These are phyloP conservation scores for Daldinia bambusicola DNA, from an alignment of 495 filamentous ascomycete species.

Conservation along the genomic window DNA sequence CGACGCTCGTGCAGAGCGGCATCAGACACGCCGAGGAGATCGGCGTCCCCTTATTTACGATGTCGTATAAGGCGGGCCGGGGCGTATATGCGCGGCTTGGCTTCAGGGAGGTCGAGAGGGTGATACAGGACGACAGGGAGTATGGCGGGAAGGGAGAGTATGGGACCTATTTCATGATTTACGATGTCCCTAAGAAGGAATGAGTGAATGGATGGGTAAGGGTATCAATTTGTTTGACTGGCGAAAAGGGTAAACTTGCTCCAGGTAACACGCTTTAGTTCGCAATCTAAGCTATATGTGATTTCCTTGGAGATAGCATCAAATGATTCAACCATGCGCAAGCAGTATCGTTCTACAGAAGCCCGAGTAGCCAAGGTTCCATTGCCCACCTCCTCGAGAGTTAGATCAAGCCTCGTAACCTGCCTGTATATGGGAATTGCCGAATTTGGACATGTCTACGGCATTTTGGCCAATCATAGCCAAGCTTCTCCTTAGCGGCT, in stretches of 20 bases:
- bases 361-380: background rate
- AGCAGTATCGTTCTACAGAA: background rate
- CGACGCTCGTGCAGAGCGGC: background rate
- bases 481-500: slow-evolving; percentile 15
- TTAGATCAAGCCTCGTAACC: background rate
- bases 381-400: background rate
- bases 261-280: too few relatives aligned
- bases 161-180: background rate
- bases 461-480: slow-evolving; percentile 31
- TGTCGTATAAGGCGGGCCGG: background rate
- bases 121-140: background rate
- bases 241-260: background rate
- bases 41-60: background rate
- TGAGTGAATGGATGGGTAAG: background rate
- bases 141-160: background rate
- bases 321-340: too few relatives aligned
- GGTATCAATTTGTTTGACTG: background rate
- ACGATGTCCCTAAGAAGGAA: background rate
- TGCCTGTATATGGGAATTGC: slow-evolving; percentile 24
- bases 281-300: too few relatives aligned
- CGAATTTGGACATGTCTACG: slow-evolving; percentile 27
- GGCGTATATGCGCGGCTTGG: background rate
- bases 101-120: background rate
- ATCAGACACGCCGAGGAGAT: background rate
- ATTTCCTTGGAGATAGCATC: too few relatives aligned